Base-by-base conservation (phyloP, 208 protist species). In the Trypanosoma vivax region DNA sequence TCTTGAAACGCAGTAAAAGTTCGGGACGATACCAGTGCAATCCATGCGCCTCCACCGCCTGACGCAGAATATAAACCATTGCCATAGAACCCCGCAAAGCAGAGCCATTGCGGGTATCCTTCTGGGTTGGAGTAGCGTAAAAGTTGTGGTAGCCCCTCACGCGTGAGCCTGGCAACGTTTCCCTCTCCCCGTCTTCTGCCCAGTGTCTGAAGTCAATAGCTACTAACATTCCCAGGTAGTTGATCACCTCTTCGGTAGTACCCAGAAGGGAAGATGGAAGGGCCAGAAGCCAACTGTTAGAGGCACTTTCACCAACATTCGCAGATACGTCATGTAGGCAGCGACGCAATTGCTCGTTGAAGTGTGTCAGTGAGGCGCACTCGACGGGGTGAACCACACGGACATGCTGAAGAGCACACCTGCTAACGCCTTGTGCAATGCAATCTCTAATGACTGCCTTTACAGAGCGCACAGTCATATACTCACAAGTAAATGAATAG, bases 141-240 rank as follows among this genome's bases (percentile, higher is more conserved):
- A 92, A 92, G 10, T 66, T 66, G 0, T 59, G 51, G 33, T 84
- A 75, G 29, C 41, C 54, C 1, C 43, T 63, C 25, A 87, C 78
- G 14, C 37, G 39, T 16, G 73, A 65, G 2, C 82, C 82, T 3
- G 58, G 52, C n/a, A 27, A n/a, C 9, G 60, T 27, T 31, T 6
- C 16, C 7, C 30, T 13, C 5, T 16, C 10, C 21, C 10, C 23
- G 16, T 30, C 23, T 13, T 89, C 76, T 1, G 61, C 73, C 81
- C 85, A 92, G 54, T 92, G 85, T 23, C 80, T 70, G 56, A 92
- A 92, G 60, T 92, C 85, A 38, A 92, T 88, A 3, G 85, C 80
- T 23, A 89, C 73, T 18, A 92, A 24, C 79, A 88, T 88, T 34
- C 73, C 66, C 16, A 92, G 51, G 54, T 89, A 92, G 43, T 87